These are phyloP conservation scores for Aspergillus conjunctus DNA, from an alignment of 495 filamentous ascomycete genomes.

Conservation along the genomic window DNA sequence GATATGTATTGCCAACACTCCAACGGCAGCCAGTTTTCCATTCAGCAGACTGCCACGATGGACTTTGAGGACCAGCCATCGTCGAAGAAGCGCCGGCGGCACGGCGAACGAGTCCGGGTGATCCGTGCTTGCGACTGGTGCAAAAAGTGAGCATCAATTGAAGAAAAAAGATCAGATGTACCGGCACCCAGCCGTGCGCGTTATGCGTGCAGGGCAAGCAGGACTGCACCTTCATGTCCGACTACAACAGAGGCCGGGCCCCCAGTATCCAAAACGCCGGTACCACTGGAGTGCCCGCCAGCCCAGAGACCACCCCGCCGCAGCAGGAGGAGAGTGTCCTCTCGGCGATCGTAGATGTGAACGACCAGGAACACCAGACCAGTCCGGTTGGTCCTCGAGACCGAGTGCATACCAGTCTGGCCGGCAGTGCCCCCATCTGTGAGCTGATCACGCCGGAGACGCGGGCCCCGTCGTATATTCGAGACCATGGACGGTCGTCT, in stretches of 20 bases:
- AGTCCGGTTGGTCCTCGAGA: neutral
- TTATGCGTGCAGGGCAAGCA: constrained; percentile 23
- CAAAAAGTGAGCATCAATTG: constrained; percentile 18
- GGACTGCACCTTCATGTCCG: constrained; percentile 25
- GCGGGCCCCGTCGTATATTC: neutral
- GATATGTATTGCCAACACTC: neutral
- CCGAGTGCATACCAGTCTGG: neutral
- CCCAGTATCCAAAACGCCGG: neutral
- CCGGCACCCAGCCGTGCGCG: constrained; percentile 29
- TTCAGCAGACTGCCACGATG: neutral
- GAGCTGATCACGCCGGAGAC: constrained; percentile 12
- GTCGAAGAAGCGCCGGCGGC: constrained; percentile 1
- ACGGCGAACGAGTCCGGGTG: constrained; percentile 11
- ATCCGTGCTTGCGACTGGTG: constrained; percentile 26
- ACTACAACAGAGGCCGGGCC: constrained; percentile 25
- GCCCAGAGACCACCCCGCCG: neutral
- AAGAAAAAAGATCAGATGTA: constrained; percentile 33
- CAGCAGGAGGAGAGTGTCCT: neutral
- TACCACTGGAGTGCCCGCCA: neutral
- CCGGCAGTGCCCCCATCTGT: neutral
- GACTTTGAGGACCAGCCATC: neutral
- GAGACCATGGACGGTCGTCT: neutral
- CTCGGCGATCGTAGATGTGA: neutral
- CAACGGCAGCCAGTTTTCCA: neutral
- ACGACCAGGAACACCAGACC: neutral